Base-by-base conservation (phyloP, 73 alveolate species). In the Stentor coeruleus region DNA sequence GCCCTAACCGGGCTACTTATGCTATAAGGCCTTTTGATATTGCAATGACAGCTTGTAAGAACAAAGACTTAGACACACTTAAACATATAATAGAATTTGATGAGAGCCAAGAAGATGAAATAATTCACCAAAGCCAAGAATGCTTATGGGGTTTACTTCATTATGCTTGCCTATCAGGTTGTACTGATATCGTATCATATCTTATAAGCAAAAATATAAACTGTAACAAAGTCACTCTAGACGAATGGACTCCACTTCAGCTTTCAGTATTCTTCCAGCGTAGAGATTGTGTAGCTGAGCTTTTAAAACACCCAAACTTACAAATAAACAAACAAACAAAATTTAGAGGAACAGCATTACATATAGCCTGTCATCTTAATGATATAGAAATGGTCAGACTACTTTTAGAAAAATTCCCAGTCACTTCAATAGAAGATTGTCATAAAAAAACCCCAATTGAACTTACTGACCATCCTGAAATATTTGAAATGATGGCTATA, bases 191-290 rank as follows among this genome's bases (percentile, higher is more conserved):
- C 28, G 30, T 75, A n/a, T n/a, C 77, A 39, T 39, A 20, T 36
- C 33, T 75, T 15, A 28, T 75, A 37, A 35, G 37, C 77, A 76
- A 74, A 74, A 81, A 82, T 76, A 88, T 88, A 38, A 75, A 89
- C 59, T 42, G 80, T 42, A 89, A 89, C 81, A 86, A 88, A 49
- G 77, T 86, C 38, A 81, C 90, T 14, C 85, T 83, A 57, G 95
- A 89, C 58, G 93, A 87, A 55, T 89, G 86, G 82, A 89, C 95
- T 39, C 95, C 95, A 36, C 74, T 89, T 38, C 92, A 85, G 80
- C 81, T 90, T 74, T 80, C 91, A 28, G 38, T 87, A 39, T 87
- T 59, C 82, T 81, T 82, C 82, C 91, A 87, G 33, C 75, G 86
- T 76, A 59, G 59, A 26, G 95, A 86, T 55, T 83, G 81, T 3